phyloP scores from a whole-genome alignment of 352 stramenopile species.

The Thalassiosira hispida region DNA sequence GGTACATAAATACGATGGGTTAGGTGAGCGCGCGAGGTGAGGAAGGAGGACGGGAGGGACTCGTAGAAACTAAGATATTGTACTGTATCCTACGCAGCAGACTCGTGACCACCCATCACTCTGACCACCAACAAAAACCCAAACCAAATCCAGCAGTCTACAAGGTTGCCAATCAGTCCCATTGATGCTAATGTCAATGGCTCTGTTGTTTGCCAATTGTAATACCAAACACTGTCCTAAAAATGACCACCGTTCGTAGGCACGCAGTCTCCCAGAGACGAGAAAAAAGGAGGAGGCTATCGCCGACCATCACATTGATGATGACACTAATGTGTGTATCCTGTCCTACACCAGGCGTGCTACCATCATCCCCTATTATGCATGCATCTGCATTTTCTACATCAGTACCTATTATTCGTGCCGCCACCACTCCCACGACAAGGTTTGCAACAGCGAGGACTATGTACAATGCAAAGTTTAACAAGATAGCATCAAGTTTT shows the following conservation, averaged over 20 bases:
- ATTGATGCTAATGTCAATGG: too few species aligned
- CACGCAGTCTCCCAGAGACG: not conserved
- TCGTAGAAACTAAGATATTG: too few species aligned
- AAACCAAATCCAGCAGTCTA: too few species aligned
- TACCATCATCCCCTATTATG: not conserved
- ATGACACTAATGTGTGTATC: not conserved
- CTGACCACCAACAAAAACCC: not conserved
- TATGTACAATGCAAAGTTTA: slow-evolving; percentile 39
- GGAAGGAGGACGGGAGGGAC: too few species aligned
- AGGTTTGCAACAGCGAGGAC: not conserved
- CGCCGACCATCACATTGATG: not conserved
- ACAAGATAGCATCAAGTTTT: slow-evolving; percentile 47
- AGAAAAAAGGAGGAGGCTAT: not conserved
- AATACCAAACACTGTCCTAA: not conserved
- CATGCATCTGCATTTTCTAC: not conserved
- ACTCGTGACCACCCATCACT: slow-evolving; percentile 1
- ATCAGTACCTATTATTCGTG: not conserved
- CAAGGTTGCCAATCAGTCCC: too few species aligned
- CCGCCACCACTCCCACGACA: not conserved
- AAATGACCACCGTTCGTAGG: not conserved
- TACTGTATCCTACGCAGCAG: not conserved
- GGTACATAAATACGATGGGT: too few species aligned
- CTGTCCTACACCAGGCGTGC: not conserved
- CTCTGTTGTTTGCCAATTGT: too few species aligned
- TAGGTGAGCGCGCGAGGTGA: too few species aligned